Conservation (phyloP, 2,329 filamentous ascomycete species). For the Sporothrix humicola region DNA sequence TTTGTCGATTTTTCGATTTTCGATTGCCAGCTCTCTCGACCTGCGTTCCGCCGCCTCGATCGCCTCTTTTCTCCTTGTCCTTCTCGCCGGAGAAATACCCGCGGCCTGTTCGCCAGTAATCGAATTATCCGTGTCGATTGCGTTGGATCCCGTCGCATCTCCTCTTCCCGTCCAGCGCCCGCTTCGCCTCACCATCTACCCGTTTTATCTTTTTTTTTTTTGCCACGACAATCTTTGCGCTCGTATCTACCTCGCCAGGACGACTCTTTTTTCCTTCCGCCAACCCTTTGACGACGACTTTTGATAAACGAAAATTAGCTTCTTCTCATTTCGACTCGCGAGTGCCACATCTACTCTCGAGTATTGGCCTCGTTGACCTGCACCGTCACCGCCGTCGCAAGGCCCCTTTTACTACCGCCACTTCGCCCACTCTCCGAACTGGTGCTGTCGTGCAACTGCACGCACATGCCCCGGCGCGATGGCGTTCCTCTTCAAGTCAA, state of each 20-base stretch:
- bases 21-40: neutral
- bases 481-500: conserved; percentile 84
- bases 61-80: neutral
- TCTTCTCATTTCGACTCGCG: neutral
- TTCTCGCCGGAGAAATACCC: conserved; percentile 16
- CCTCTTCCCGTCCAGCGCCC: conserved; percentile 17
- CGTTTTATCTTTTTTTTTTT: conserved; percentile 17
- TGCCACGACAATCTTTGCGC: neutral
- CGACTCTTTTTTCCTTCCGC: neutral
- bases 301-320: neutral
- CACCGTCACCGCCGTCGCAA: neutral
- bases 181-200: conserved; percentile 2
- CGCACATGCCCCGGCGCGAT: conserved; percentile 54
- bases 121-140: conserved; percentile 20
- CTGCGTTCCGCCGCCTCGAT: neutral
- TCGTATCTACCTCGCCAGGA: neutral
- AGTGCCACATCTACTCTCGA: neutral
- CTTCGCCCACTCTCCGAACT: neutral
- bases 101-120: conserved; percentile 18
- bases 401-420: neutral
- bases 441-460: conserved; percentile 29
- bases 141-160: conserved; percentile 26
- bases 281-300: neutral
- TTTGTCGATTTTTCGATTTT: neutral
- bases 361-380: neutral